Evolutionary conservation across 148 eudicot species (phyloP).

Genomic region (Silene latifolia): DNA sequence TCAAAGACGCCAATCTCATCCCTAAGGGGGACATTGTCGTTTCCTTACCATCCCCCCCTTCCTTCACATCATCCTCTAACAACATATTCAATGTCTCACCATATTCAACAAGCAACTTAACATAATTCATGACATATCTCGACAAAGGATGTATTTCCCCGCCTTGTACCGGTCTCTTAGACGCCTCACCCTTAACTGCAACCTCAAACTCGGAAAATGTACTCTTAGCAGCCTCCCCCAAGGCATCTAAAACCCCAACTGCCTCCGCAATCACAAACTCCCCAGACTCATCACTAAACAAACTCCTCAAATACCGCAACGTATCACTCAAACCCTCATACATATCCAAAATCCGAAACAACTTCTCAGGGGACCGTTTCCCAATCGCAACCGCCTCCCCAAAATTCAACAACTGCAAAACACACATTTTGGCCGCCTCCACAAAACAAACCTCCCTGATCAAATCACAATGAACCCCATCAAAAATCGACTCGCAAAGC

Average conservation of each 20-base stretch:
- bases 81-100: conserved; percentile 56
- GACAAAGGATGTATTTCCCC: conserved; percentile 85
- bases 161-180: conserved; percentile 51
- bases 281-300: conserved; percentile 64
- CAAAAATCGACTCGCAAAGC: conserved; percentile 66
- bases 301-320: conserved; percentile 44
- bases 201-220: conserved; percentile 81
- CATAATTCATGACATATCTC: conserved; percentile 92
- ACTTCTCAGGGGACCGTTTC: conserved; percentile 69
- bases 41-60: conserved; percentile 31
- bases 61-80: conserved; percentile 32
- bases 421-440: conserved; percentile 68
- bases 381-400: conserved; percentile 84
- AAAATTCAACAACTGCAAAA: conserved; percentile 73
- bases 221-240: conserved; percentile 72
- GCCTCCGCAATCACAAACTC: conserved; percentile 63
- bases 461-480: conserved; percentile 37
- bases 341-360: conserved; percentile 87
- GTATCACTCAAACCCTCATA: conserved; percentile 66
- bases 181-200: conserved; percentile 69
- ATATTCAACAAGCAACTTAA: conserved; percentile 76
- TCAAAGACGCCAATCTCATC: conserved; percentile 44
- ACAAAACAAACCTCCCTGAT: conserved; percentile 74
- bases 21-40: conserved; percentile 54
- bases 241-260: conserved; percentile 51